A percentile compares a stretch with the other conserved stretches of the same genome.
phyloP scores from a whole-genome alignment of 2,329 filamentous ascomycete genomes.

The Scorias spongiosa region DNA sequence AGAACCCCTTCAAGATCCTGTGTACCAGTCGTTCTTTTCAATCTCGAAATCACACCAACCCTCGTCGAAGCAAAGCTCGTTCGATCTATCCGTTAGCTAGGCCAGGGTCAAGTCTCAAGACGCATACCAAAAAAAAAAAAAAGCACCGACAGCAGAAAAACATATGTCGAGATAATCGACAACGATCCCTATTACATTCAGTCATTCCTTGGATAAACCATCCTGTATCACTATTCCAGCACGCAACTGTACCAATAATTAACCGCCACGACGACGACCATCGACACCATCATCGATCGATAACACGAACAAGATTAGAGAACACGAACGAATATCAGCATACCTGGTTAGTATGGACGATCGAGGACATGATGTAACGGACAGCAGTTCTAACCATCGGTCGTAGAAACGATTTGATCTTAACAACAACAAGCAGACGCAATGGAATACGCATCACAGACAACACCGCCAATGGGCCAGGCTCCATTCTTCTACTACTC shows the following conservation, averaged over 20 bases:
- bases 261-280: background rate
- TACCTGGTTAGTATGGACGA: background rate
- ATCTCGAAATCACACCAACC: background rate
- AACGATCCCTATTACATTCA: background rate
- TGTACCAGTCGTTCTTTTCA: constrained; percentile 2
- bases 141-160: too few species aligned
- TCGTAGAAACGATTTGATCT: background rate
- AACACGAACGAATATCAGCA: background rate
- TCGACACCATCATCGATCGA: background rate
- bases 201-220: constrained; percentile 1
- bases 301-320: background rate
- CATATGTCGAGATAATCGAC: background rate
- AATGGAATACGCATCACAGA: constrained; percentile 27
- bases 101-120: too few species aligned
- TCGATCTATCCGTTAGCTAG: too few species aligned
- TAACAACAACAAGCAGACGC: constrained; percentile 2
- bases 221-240: background rate
- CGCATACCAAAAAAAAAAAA: too few species aligned
- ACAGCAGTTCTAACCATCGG: background rate
- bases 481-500: constrained; percentile 79
- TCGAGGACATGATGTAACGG: background rate
- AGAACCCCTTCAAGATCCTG: constrained; percentile 10
- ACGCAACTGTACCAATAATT: background rate
- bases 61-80: too few species aligned
- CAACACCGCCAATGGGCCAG: constrained; percentile 44